Evolutionary conservation across 1,139 yeast species (phyloP), one percentile per base, ranked within the genome.

Genomic region (Debaryomycetaceae sp.): DNA sequence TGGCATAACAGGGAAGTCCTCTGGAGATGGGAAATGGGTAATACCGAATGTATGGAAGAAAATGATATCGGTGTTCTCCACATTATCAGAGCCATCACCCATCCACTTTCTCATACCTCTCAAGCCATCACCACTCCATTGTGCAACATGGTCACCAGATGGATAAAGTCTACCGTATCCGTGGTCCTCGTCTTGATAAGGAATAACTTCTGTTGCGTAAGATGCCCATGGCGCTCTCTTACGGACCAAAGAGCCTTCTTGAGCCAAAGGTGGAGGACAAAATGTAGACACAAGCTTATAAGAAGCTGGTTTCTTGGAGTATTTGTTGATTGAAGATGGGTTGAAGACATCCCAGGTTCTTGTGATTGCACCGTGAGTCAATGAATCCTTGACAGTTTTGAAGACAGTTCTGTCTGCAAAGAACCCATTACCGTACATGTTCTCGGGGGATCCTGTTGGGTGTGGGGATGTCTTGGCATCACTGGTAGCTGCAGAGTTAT

Each of bases 1-100:
- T 42, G 95, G 95, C 95, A 86, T 86, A 54, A 87, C 80, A 49
- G 95, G 93, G 83, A 85, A 87, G 67, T 86, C 95, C 70, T 86
- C 95, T 49, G 95, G 93, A 9, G 91, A 83, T 49, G 95, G 95
- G 79, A 85, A 83, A 61, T 86, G 95, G 38, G 93, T 83, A 53
- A 86, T 79, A 58, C 95, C 95, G 60, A 86, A 86, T 34, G 91
- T 85, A 65, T 85, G 93, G 81, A 83, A 87, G 56, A 83, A 68
- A 42, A 85, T 75, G 51, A 85, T 76, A 61, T 85, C 91, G 37
- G 86, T 81, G 66, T 85, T 77, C 56, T 83, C 87, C 58, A 85
- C 69, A 20, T 64, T 63, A 42, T 77, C 89, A 7, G 68, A 49
- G 46, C 88, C 89, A 54, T 83, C 84, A 44, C 85, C 88, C 50